Conservation (phyloP, 169 alveolate species). For the Cytauxzoon felis region DNA sequence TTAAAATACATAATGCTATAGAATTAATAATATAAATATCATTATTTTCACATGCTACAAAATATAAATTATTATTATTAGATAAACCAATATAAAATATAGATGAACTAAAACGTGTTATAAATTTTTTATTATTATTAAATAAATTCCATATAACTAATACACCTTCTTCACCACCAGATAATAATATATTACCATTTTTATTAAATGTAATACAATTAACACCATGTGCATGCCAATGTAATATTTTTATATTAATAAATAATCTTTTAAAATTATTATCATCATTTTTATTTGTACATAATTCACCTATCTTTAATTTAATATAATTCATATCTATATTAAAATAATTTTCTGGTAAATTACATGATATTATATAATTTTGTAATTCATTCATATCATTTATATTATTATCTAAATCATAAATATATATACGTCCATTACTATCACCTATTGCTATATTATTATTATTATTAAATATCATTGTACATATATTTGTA, state of each 20-base stretch:
- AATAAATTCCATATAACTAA: constrained; percentile 54
- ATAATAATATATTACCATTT: constrained; percentile 25
- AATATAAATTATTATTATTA: constrained; percentile 5
- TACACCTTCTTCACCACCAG: constrained; percentile 64
- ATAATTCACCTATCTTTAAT: not conserved
- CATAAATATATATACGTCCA: constrained; percentile 28
- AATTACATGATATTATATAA: constrained; percentile 13
- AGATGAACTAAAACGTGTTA: constrained; percentile 50
- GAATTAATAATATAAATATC: constrained; percentile 40
- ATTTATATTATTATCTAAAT: constrained; percentile 5
- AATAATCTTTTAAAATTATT: not conserved
- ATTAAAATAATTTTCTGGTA: constrained; percentile 16
- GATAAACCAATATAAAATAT: constrained; percentile 38
- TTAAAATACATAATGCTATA: constrained; percentile 9
- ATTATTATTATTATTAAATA: not conserved
- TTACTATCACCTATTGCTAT: constrained; percentile 48
- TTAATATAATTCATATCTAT: constrained; percentile 9
- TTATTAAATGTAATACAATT: constrained; percentile 39
- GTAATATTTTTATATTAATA: constrained; percentile 2
- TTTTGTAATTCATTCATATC: constrained; percentile 1
- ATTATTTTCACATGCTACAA: constrained; percentile 30
- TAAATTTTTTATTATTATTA: constrained; percentile 34
- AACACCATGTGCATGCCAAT: constrained; percentile 62
- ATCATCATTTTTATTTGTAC: constrained; percentile 11
- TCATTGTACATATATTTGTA: constrained; percentile 27